phyloP scores from a whole-genome alignment of 1,284 basidiomycete genomes.

The Ganoderma sp. region DNA sequence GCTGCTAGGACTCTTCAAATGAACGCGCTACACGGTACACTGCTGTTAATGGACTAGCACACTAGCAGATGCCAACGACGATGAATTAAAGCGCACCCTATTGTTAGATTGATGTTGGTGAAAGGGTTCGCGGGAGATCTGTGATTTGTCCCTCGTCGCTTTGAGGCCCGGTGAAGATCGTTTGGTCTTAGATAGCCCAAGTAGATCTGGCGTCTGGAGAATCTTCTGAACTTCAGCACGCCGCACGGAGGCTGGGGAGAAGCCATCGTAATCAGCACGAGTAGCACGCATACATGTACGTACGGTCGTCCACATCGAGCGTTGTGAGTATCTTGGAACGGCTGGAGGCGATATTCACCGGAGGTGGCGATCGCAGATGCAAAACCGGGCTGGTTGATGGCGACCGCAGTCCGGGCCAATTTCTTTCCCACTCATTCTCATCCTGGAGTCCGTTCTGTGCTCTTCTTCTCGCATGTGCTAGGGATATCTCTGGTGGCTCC shows the following conservation, averaged over 20 bases:
- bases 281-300: constrained; percentile 21
- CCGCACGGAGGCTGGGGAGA: constrained; percentile 37
- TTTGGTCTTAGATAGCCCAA: constrained; percentile 17
- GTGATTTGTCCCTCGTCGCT: background rate
- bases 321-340: constrained; percentile 33
- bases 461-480: constrained; percentile 37
- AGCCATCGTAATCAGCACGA: background rate
- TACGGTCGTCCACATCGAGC: constrained; percentile 38
- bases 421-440: background rate
- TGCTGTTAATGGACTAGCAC: background rate
- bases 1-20: background rate
- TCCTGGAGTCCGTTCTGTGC: background rate
- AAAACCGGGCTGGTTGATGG: background rate
- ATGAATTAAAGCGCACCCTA: background rate
- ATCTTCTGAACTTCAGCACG: constrained; percentile 20
- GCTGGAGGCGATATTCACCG: constrained; percentile 9
- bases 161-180: too few species aligned
- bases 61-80: background rate
- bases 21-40: background rate
- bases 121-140: too few species aligned
- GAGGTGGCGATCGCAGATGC: constrained; percentile 15
- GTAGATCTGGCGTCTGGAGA: constrained; percentile 26
- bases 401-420: background rate
- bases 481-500: constrained; percentile 28
- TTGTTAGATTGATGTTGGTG: background rate